Evolutionary conservation across 805 yeast species (phyloP).

Genomic region (Kodamaea laetipori): DNA sequence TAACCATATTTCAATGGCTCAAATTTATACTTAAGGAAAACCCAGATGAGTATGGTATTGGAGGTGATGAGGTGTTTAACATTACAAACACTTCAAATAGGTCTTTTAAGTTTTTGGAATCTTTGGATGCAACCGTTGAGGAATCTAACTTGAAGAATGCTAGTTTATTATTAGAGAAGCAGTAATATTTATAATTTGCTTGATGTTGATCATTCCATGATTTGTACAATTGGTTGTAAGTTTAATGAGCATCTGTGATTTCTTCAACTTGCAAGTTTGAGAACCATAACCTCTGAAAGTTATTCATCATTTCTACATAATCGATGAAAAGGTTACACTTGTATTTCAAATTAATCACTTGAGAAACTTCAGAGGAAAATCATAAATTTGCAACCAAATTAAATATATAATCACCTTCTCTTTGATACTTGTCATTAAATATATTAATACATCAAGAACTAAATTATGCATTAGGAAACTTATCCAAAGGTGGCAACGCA

Average conservation of each 20-base stretch:
- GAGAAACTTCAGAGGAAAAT: too few relatives aligned
- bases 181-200: background rate
- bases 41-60: slow-evolving; percentile 53
- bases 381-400: too few relatives aligned
- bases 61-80: slow-evolving; percentile 33
- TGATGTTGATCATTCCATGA: too few relatives aligned
- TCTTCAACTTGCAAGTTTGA: too few relatives aligned
- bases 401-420: too few relatives aligned
- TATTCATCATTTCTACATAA: too few relatives aligned
- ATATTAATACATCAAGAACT: background rate
- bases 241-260: too few relatives aligned
- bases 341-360: too few relatives aligned
- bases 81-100: slow-evolving; percentile 38
- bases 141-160: slow-evolving; percentile 84
- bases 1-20: slow-evolving; percentile 61
- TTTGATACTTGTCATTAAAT: too few relatives aligned
- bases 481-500: slow-evolving; percentile 30
- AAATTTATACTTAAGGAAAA: slow-evolving; percentile 55
- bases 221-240: too few relatives aligned
- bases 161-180: slow-evolving; percentile 64
- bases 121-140: slow-evolving; percentile 58
- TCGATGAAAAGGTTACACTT: too few relatives aligned
- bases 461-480: slow-evolving; percentile 19
- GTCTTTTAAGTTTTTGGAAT: slow-evolving; percentile 57
- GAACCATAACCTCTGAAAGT: too few relatives aligned